These are phyloP conservation scores for Hebeloma cylindrosporum DNA, from an alignment of 768 basidiomycete genomes.

Conservation along the genomic window DNA sequence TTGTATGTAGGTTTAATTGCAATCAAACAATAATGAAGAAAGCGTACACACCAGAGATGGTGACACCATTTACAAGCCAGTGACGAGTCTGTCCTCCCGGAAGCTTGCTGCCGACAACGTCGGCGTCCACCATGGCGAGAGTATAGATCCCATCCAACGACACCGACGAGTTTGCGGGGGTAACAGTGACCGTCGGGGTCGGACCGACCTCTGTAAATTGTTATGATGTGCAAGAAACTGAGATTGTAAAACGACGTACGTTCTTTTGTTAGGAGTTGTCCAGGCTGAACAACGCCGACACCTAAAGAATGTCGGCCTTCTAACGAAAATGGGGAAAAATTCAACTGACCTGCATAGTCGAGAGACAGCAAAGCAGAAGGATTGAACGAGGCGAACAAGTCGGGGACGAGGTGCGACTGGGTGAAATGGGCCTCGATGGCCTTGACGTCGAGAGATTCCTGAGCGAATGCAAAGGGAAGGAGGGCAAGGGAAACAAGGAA, in stretches of 20 bases:
- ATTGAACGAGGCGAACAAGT: constrained; percentile 56
- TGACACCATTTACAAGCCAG: constrained; percentile 76
- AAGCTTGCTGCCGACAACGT: constrained; percentile 60
- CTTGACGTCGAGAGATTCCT: constrained; percentile 48
- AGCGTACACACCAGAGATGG: constrained; percentile 38
- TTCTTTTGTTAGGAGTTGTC: constrained; percentile 55
- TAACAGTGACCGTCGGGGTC: constrained; percentile 53
- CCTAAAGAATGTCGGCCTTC: too few species aligned
- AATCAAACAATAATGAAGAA: background rate
- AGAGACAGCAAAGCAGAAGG: constrained; percentile 60
- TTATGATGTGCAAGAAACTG: background rate
- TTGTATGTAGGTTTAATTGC: background rate
- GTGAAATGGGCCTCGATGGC: constrained; percentile 70
- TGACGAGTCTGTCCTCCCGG: constrained; percentile 66
- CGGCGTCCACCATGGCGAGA: constrained; percentile 75
- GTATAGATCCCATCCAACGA: constrained; percentile 55
- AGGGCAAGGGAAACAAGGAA: constrained; percentile 38
- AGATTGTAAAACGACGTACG: constrained; percentile 40
- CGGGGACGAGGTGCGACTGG: constrained; percentile 60
- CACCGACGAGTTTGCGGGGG: constrained; percentile 48
- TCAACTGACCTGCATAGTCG: constrained; percentile 43
- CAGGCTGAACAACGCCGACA: constrained; percentile 51
- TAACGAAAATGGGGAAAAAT: too few species aligned
- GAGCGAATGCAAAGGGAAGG: constrained; percentile 44
- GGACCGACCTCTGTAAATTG: constrained; percentile 51